phyloP scores from a whole-genome alignment of 257 asterid species.

The Rauvolfia tetraphylla region DNA sequence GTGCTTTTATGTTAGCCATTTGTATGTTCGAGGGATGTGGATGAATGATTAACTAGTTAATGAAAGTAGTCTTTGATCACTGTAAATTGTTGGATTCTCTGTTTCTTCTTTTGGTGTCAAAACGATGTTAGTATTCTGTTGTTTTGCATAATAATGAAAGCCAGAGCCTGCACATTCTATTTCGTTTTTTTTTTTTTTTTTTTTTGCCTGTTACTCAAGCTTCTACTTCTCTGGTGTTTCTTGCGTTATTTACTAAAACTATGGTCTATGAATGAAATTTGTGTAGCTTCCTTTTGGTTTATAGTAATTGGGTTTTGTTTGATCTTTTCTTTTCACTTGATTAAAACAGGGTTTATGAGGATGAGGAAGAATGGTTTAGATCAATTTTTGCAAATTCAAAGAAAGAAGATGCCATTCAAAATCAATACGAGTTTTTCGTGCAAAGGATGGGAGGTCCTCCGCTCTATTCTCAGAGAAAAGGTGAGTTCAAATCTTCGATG shows the following conservation, averaged over 20 bases:
- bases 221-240: neutral
- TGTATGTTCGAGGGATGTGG: neutral
- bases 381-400: slow-evolving; percentile 73
- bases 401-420: slow-evolving; percentile 94
- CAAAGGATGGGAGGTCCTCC: slow-evolving; percentile 99
- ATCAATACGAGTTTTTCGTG: slow-evolving; percentile 87
- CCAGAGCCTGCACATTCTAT: too few species aligned
- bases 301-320: neutral
- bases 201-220: too few species aligned
- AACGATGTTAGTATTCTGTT: neutral
- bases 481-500: slow-evolving; percentile 24
- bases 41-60: neutral
- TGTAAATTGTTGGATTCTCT: neutral
- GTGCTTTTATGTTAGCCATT: neutral
- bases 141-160: too few species aligned
- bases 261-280: neutral
- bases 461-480: slow-evolving; percentile 78
- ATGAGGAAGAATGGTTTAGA: slow-evolving; percentile 91
- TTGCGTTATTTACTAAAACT: neutral
- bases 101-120: neutral
- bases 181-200: too few species aligned
- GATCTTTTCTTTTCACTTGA: neutral
- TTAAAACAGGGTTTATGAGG: slow-evolving; percentile 70
- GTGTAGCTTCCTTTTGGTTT: neutral
- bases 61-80: neutral